phyloP scores from a whole-genome alignment of 345 rosid genomes.

The Gossypium turneri region DNA sequence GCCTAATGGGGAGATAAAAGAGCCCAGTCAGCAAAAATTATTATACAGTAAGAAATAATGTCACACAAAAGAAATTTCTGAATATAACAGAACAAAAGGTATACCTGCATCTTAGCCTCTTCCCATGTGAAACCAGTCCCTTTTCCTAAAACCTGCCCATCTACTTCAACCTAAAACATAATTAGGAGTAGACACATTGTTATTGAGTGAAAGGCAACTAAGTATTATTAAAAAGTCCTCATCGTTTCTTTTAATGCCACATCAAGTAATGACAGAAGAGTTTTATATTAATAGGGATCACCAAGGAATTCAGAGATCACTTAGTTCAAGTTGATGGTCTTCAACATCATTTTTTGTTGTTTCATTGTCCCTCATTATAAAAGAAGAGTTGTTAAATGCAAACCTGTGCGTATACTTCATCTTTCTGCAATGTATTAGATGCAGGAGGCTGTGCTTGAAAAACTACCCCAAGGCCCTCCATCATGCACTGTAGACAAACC shows the following conservation, averaged over 20 bases:
- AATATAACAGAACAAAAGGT: neutral
- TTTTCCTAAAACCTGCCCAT: slow-evolving; percentile 80
- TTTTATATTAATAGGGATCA: neutral
- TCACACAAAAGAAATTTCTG: slow-evolving; percentile 7
- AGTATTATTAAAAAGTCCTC: neutral
- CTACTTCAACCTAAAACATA: slow-evolving; percentile 75
- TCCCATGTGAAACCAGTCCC: slow-evolving; percentile 91
- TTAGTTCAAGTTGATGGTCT: neutral
- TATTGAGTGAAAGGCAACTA: slow-evolving; percentile 5
- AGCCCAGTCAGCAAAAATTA: neutral
- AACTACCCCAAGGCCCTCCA: slow-evolving; percentile 68
- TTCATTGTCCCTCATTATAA: neutral
- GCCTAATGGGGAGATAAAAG: slow-evolving; percentile 42
- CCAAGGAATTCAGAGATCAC: neutral
- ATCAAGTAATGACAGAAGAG: neutral
- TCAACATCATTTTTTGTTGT: neutral
- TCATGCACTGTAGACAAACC: slow-evolving; percentile 55
- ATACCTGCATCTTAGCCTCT: slow-evolving; percentile 89
- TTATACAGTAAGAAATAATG: slow-evolving; percentile 2
- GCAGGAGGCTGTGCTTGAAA: slow-evolving; percentile 58
- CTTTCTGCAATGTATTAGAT: slow-evolving; percentile 53
- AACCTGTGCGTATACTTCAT: slow-evolving; percentile 88
- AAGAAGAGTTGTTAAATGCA: slow-evolving; percentile 10
- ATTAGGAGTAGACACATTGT: slow-evolving; percentile 10
- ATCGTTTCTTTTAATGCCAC: neutral